Evolutionary conservation across 2,329 filamentous ascomycete genomes (phyloP), one percentile per base, ranked within the genome.

Genomic region (Penicillium paneum): DNA sequence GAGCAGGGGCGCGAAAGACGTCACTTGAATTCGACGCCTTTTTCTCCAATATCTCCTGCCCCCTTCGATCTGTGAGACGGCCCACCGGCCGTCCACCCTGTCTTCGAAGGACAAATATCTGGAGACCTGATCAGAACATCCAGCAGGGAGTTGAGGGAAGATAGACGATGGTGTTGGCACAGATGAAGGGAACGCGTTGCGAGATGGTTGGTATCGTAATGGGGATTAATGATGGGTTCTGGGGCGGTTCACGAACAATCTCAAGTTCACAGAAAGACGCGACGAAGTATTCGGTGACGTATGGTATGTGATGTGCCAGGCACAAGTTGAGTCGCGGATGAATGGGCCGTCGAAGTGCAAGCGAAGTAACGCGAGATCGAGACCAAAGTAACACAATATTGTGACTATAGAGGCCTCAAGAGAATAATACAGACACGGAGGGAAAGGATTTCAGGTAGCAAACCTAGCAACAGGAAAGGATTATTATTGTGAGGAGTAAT

Each of bases 41-140:
- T 31, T 32, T 52, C 36, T 49, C 36, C 35, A 48, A 41, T 40
- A 48, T 49, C 47, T 48, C 44, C 58, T 49, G 47, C 52, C 61
- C 52, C 61, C 59, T 60, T 58, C 51, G 38, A 52, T 47, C 35
- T 54, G 57, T 54, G 62, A 57, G 62, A 64, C 63, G 63, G 60
- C 63, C 63, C 60, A 55, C 57, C 52, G 62, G 63, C 62, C 63
- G 63, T 64, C 63, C 58, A 62, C 63, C 50, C 42, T 52, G 38
- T 43, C 43, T 62, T 45, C 36, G 32, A 38, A 43, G 42, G 40
- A 19, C 57, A 62, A 38, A 42, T 48, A 40, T 28, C 49, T 36
- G 24, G 52, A 17, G 36, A 28, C 51, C 40, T 31, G 38, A 7
- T 55, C 45, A 52, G 48, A 38, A 52, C 46, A 59, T 60, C 31